Percentiles rank a stretch among this genome's conserved stretches.
Evolutionary conservation across 2,329 filamentous ascomycete species (phyloP).

Genomic region (Xylaria sp.): DNA sequence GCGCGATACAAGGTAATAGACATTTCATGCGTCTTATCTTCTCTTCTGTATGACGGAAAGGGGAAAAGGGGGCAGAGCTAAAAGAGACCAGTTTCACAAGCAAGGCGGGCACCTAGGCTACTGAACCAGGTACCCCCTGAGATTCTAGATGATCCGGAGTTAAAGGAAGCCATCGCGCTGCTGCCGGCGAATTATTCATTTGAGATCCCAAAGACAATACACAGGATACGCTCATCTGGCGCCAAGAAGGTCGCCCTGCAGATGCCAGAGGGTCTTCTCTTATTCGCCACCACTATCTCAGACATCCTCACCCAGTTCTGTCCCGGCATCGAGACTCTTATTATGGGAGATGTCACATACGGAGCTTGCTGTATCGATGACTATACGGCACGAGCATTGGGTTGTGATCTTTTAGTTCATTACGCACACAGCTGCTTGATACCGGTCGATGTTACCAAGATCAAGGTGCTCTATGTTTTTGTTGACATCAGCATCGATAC

Average conservation of each 20-base stretch:
- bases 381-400: constrained; percentile 91
- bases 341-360: constrained; percentile 99
- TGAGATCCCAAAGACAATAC: constrained; percentile 97
- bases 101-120: constrained; percentile 76
- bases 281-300: constrained; percentile 97
- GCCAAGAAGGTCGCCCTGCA: constrained; percentile 90
- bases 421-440: constrained; percentile 98
- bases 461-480: constrained; percentile 97
- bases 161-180: constrained; percentile 85
- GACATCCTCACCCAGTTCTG: constrained; percentile 97
- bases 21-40: background rate
- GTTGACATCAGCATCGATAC: constrained; percentile 98
- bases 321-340: constrained; percentile 86
- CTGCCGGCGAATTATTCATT: constrained; percentile 98
- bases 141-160: constrained; percentile 82
- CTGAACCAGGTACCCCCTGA: constrained; percentile 89
- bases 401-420: constrained; percentile 92
- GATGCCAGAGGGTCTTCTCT: constrained; percentile 91
- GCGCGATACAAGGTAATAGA: constrained; percentile 70
- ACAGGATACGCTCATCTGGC: constrained; percentile 81
- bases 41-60: background rate
- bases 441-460: constrained; percentile 93
- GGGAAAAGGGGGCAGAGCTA: background rate
- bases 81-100: constrained; percentile 64
- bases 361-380: constrained; percentile 99